Conservation (phyloP, 768 basidiomycete species). For the Leccinum subtestaceum region DNA sequence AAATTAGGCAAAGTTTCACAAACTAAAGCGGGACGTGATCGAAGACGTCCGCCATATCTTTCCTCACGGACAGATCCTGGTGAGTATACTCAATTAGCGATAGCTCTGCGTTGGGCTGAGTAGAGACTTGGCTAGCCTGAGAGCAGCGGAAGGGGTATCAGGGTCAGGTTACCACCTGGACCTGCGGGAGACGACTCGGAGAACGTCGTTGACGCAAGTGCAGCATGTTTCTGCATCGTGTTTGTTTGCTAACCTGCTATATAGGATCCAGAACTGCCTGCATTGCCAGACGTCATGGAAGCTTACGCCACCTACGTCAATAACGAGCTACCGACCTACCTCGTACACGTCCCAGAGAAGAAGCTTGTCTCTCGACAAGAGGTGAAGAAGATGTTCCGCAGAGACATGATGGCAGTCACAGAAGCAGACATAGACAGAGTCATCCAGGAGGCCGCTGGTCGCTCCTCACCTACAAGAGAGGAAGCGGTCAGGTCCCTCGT, state of each 20-base stretch:
- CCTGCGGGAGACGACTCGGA: conserved; percentile 3
- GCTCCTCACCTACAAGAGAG: conserved; percentile 26
- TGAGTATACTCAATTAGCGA: conserved; percentile 5
- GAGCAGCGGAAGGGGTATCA: conserved; percentile 23
- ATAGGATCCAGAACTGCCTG: conserved; percentile 15
- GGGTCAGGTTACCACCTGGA: conserved; percentile 19
- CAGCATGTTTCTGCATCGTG: neutral
- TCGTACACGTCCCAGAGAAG: conserved; percentile 26
- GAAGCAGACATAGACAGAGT: conserved; percentile 23
- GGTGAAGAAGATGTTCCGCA: conserved; percentile 31
- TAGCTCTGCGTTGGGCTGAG: neutral
- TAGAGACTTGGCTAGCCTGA: conserved; percentile 15
- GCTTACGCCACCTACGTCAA: conserved; percentile 23
- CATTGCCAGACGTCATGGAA: conserved; percentile 26
- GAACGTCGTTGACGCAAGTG: conserved; percentile 11
- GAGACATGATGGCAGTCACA: conserved; percentile 23
- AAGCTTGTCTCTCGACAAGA: conserved; percentile 30
- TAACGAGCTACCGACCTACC: conserved; percentile 31
- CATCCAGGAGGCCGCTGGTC: conserved; percentile 18
- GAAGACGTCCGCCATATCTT: conserved; percentile 27
- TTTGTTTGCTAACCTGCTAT: neutral
- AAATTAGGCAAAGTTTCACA: conserved; percentile 30
- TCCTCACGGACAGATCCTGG: conserved; percentile 30
- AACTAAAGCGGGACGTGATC: conserved; percentile 28
- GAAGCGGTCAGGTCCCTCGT: conserved; percentile 26